These are phyloP conservation scores for Prunus persica DNA, from an alignment of 306 rosid genomes.

Conservation along the genomic window DNA sequence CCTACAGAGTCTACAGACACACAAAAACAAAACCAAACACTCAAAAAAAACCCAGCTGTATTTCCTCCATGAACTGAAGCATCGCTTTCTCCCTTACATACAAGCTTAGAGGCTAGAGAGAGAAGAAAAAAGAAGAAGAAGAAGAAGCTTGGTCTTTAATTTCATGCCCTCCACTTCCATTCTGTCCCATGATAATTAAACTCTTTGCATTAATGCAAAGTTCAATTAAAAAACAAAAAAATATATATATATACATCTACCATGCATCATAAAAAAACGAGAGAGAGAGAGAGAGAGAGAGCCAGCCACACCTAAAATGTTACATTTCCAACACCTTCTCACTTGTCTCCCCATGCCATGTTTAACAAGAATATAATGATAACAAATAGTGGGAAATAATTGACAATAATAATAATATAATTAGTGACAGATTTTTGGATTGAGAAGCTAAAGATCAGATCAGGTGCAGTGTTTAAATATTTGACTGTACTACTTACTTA, in stretches of 20 bases:
- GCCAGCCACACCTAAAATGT: conserved; percentile 36
- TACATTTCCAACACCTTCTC: conserved; percentile 52
- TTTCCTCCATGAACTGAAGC: not conserved
- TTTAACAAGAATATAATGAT: conserved; percentile 9
- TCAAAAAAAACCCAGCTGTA: not conserved
- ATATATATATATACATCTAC: not conserved
- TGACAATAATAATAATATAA: not conserved
- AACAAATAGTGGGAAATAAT: not conserved
- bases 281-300: conserved; percentile 24
- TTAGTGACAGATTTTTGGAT: not conserved
- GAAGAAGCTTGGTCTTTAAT: not conserved
- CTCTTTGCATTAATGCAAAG: conserved; percentile 5
- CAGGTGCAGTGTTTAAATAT: not conserved
- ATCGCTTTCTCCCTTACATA: too few relatives aligned
- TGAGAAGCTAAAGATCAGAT: not conserved
- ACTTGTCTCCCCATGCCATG: conserved; percentile 19
- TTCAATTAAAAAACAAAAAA: not conserved
- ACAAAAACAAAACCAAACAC: not conserved
- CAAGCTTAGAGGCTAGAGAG: not conserved
- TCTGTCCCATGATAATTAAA: conserved; percentile 10
- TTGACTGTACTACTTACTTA: not conserved
- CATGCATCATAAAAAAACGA: not conserved
- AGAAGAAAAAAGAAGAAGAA: not conserved
- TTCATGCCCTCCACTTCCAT: conserved; percentile 14
- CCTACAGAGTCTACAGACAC: not conserved